Conservation (phyloP, 441 rosid genomes). For the Pelargonium fulgidum region DNA sequence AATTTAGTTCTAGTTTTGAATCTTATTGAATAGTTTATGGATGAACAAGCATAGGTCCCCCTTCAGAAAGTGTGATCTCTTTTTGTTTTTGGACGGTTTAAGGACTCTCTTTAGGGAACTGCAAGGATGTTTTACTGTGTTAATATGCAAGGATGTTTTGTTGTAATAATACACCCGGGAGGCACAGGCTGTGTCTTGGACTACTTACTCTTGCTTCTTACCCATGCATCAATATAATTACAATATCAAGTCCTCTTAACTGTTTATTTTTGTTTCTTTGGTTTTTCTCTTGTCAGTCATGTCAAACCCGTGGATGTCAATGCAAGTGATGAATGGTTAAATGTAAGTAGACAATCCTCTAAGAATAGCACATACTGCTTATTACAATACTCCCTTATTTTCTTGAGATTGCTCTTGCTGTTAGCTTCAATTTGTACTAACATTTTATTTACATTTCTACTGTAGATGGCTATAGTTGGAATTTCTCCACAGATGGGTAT, state of each 20-base stretch:
- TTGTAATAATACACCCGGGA: background rate
- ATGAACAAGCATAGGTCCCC: constrained; percentile 2
- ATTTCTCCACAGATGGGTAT: constrained; percentile 84
- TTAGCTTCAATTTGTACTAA: constrained; percentile 16
- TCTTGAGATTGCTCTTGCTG: constrained; percentile 17
- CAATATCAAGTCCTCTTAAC: constrained; percentile 20
- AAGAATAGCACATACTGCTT: constrained; percentile 3
- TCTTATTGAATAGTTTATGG: background rate
- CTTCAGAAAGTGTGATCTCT: background rate
- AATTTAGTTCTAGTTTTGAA: constrained; percentile 1
- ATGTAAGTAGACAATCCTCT: constrained; percentile 51
- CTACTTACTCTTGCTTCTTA: constrained; percentile 9
- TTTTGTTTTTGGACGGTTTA: background rate
- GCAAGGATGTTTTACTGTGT: background rate
- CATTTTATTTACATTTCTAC: constrained; percentile 9
- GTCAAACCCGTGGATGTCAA: constrained; percentile 85
- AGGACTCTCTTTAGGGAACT: background rate
- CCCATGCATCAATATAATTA: constrained; percentile 12
- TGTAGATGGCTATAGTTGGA: constrained; percentile 94
- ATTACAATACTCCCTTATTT: constrained; percentile 1
- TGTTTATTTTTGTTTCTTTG: constrained; percentile 6
- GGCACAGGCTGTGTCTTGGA: background rate
- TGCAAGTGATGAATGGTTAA: constrained; percentile 93
- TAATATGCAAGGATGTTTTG: background rate
- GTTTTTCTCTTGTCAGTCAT: constrained; percentile 45